Percentiles rank a stretch among this genome's conserved stretches.
Evolutionary conservation across 805 yeast genomes (phyloP).

Genomic region (Deakozyma indianensis): DNA sequence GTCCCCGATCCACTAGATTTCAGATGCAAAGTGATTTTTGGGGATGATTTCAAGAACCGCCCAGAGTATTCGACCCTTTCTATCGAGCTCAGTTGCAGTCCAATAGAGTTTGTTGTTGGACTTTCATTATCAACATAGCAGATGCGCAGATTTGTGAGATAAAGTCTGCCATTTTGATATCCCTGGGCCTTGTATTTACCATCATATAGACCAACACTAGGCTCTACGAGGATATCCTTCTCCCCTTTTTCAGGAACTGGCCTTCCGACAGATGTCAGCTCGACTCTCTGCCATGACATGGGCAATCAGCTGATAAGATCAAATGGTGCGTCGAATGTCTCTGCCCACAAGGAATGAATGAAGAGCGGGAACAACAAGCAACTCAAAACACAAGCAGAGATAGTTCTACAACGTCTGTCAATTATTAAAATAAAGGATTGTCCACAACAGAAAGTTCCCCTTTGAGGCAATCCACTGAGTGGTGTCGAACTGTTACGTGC

Average conservation of each 20-base stretch:
- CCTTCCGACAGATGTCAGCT: conserved; percentile 19
- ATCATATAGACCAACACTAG: conserved; percentile 61
- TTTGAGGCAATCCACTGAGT: too few species aligned
- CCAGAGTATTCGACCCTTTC: conserved; percentile 26
- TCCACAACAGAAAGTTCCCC: too few species aligned
- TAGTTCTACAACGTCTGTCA: too few species aligned
- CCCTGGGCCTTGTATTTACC: conserved; percentile 44
- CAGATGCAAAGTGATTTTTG: conserved; percentile 46
- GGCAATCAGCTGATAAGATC: too few species aligned
- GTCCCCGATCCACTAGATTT: too few species aligned
- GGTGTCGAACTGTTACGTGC: too few species aligned
- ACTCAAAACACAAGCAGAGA: too few species aligned
- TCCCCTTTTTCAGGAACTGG: conserved; percentile 28
- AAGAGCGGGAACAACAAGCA: too few species aligned
- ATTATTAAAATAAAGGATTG: too few species aligned
- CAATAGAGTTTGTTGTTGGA: conserved; percentile 31
- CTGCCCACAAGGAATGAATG: too few species aligned
- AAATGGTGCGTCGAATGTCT: too few species aligned
- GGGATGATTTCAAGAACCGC: conserved; percentile 59
- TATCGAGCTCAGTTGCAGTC: conserved; percentile 31
- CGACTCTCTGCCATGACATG: conserved; percentile 17
- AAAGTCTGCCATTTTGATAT: conserved; percentile 63
- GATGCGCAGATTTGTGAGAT: conserved; percentile 59
- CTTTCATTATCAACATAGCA: conserved; percentile 50
- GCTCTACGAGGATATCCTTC: conserved; percentile 36